These are phyloP conservation scores for Erythrophleum fordii DNA, from an alignment of 306 rosid genomes.

Conservation along the genomic window DNA sequence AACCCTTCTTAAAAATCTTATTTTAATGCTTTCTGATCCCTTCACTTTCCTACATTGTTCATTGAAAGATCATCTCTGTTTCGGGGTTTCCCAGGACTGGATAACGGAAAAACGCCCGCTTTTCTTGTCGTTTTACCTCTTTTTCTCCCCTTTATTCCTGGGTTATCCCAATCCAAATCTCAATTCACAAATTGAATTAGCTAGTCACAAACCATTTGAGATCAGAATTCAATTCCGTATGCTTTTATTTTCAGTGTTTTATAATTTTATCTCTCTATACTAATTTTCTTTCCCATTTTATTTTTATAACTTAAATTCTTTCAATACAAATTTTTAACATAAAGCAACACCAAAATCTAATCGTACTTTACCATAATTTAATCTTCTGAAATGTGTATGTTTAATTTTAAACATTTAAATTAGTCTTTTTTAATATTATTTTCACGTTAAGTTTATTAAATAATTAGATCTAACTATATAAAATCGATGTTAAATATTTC, in stretches of 20 bases:
- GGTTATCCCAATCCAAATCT: not conserved
- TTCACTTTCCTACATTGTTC: not conserved
- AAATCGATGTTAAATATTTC: too few species aligned
- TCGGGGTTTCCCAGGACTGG: not conserved
- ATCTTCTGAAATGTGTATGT: too few species aligned
- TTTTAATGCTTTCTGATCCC: not conserved
- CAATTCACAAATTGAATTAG: not conserved
- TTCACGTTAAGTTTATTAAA: too few species aligned
- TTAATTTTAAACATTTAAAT: not conserved
- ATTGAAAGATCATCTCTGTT: not conserved
- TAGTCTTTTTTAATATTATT: too few species aligned
- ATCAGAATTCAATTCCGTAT: not conserved
- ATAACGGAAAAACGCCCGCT: conserved; percentile 9
- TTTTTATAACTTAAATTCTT: too few species aligned
- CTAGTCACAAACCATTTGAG: not conserved
- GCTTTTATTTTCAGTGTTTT: not conserved
- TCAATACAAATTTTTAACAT: not conserved
- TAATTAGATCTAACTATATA: too few species aligned
- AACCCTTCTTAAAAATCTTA: not conserved
- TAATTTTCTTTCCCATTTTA: not conserved
- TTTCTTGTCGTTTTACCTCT: not conserved
- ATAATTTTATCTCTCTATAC: not conserved
- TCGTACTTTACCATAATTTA: not conserved
- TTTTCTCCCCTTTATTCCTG: not conserved
- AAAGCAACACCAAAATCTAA: not conserved